Conservation (phyloP, 1,284 basidiomycete species). For the Schizopora paradoxa region DNA sequence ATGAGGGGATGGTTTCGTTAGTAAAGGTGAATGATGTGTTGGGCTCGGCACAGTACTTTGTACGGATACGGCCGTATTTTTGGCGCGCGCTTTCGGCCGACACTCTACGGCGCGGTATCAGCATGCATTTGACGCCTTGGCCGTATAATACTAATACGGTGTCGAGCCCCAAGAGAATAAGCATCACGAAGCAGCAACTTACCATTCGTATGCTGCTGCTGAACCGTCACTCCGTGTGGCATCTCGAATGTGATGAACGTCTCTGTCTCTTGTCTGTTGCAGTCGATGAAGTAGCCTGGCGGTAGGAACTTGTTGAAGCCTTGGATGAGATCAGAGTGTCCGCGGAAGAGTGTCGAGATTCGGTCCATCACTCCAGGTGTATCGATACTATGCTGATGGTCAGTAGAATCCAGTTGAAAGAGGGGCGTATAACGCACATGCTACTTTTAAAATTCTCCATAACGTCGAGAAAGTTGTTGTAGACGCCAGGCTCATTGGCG, state of each 20-base stretch:
- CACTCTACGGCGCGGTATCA: no score
- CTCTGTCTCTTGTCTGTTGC: slow-evolving; percentile 71
- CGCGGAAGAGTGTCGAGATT: slow-evolving; percentile 92
- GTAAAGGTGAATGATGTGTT: no score
- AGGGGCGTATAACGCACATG: slow-evolving; percentile 53
- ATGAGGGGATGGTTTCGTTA: no score
- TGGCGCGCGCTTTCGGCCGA: no score
- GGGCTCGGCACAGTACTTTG: no score
- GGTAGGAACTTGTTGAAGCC: slow-evolving; percentile 99
- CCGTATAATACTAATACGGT: no score
- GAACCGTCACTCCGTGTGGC: slow-evolving; percentile 80
- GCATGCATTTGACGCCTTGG: no score
- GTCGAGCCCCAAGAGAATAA: no score
- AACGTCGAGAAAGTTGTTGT: slow-evolving; percentile 96
- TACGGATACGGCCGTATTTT: no score
- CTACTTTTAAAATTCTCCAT: slow-evolving; percentile 99
- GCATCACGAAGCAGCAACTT: no score
- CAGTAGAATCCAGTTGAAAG: slow-evolving; percentile 12
- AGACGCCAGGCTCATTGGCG: slow-evolving; percentile 88
- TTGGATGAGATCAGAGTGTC: slow-evolving; percentile 91
- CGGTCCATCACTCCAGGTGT: slow-evolving; percentile 98
- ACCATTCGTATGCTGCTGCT: no score
- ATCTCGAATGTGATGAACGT: slow-evolving; percentile 94
- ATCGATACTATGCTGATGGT: slow-evolving; percentile 69
- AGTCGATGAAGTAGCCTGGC: slow-evolving; percentile 94